Evolutionary conservation across 805 yeast species (phyloP).

Genomic region (Candida krabiensis): DNA sequence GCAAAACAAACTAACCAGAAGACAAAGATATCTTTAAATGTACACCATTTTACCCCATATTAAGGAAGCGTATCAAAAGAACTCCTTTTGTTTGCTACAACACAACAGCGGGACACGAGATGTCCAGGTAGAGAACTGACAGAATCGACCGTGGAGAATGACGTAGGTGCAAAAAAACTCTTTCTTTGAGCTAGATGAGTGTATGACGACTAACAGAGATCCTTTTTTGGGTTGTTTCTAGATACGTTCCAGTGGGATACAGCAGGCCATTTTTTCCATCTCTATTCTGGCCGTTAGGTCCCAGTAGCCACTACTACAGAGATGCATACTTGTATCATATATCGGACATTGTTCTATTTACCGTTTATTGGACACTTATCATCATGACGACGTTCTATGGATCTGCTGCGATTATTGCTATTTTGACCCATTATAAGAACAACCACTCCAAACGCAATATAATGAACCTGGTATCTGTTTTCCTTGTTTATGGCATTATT

Average conservation of each 20-base stretch:
- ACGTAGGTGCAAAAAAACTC: too few species aligned
- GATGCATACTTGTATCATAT: slow-evolving; percentile 65
- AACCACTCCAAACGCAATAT: slow-evolving; percentile 14
- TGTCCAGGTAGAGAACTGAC: too few species aligned
- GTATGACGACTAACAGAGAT: too few species aligned
- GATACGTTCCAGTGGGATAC: slow-evolving; percentile 73
- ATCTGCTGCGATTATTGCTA: slow-evolving; percentile 64
- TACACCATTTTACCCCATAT: too few species aligned
- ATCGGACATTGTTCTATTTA: slow-evolving; percentile 78
- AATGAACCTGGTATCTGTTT: slow-evolving; percentile 39
- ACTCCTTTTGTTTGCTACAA: too few species aligned
- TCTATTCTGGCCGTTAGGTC: slow-evolving; percentile 63
- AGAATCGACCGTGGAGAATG: too few species aligned
- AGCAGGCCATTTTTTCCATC: slow-evolving; percentile 79
- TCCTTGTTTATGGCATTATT: slow-evolving; percentile 46
- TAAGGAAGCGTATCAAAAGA: too few species aligned
- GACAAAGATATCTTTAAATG: too few species aligned
- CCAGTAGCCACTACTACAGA: slow-evolving; percentile 33
- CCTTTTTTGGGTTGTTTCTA: too few species aligned
- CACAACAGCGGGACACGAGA: too few species aligned
- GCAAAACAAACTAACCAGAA: too few species aligned
- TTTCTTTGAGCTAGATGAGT: too few species aligned
- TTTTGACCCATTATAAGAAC: slow-evolving; percentile 44
- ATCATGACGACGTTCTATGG: slow-evolving; percentile 62
- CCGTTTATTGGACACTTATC: slow-evolving; percentile 78